Conservation (phyloP, 768 basidiomycete genomes). For the Serendipita sp. region DNA sequence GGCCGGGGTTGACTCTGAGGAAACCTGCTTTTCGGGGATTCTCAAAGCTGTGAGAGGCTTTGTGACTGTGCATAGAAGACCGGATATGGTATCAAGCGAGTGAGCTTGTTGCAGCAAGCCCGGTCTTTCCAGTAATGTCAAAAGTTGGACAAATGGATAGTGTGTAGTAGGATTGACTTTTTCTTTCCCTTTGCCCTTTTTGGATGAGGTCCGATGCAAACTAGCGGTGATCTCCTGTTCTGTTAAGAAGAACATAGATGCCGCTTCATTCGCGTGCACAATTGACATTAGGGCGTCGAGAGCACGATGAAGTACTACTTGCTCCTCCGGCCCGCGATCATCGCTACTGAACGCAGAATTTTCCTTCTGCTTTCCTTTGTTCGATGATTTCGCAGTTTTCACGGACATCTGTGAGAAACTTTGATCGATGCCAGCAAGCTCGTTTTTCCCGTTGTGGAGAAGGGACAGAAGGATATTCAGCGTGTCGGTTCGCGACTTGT, state of each 20-base stretch:
- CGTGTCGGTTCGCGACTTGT: slow-evolving; percentile 76
- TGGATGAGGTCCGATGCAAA: slow-evolving; percentile 46
- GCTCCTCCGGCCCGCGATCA: slow-evolving; percentile 57
- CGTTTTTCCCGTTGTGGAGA: slow-evolving; percentile 87
- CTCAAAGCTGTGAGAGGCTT: slow-evolving; percentile 51
- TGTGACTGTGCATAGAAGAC: slow-evolving; percentile 75
- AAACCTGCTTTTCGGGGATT: slow-evolving; percentile 29
- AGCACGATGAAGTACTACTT: slow-evolving; percentile 85
- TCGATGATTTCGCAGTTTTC: slow-evolving; percentile 27
- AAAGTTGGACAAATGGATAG: slow-evolving; percentile 79
- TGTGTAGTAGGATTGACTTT: slow-evolving; percentile 65
- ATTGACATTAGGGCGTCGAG: slow-evolving; percentile 82
- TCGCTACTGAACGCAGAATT: slow-evolving; percentile 21
- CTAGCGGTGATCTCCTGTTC: slow-evolving; percentile 85
- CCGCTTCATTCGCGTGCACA: slow-evolving; percentile 66
- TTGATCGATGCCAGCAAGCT: slow-evolving; percentile 79
- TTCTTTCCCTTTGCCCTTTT: slow-evolving; percentile 94
- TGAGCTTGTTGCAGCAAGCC: slow-evolving; percentile 71
- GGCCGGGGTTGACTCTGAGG: background rate
- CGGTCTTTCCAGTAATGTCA: slow-evolving; percentile 76
- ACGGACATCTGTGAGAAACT: slow-evolving; percentile 87
- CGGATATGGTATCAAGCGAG: slow-evolving; percentile 86
- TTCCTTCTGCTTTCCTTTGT: slow-evolving; percentile 54
- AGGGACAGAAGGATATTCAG: slow-evolving; percentile 91
- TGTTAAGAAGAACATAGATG: slow-evolving; percentile 84